phyloP scores from a whole-genome alignment of 2,329 filamentous ascomycete genomes.

The Davidsoniella virescens region DNA sequence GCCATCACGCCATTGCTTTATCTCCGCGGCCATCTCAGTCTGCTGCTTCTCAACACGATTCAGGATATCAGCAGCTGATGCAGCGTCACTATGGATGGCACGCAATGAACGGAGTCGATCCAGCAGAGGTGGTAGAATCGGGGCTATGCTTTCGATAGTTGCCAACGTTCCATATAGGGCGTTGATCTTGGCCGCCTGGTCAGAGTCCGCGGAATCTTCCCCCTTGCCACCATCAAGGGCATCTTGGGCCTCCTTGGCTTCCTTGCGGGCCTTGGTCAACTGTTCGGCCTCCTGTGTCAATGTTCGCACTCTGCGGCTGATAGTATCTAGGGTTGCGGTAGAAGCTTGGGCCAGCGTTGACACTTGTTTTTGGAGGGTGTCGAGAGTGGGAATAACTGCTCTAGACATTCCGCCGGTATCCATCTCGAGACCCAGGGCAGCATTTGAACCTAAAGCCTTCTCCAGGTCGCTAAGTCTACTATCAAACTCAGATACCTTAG shows the following conservation, averaged over 20 bases:
- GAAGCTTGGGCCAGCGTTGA: constrained; percentile 56
- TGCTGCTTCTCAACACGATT: constrained; percentile 65
- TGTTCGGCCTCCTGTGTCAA: constrained; percentile 57
- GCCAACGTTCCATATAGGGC: constrained; percentile 78
- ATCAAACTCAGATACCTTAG: constrained; percentile 78
- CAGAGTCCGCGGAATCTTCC: constrained; percentile 31
- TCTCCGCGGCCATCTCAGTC: constrained; percentile 64
- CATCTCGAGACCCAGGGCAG: constrained; percentile 47
- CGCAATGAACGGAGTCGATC: constrained; percentile 73
- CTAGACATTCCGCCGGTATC: constrained; percentile 39
- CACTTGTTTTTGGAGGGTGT: constrained; percentile 67
- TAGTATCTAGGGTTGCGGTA: constrained; percentile 55
- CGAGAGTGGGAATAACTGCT: constrained; percentile 69
- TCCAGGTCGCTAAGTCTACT: constrained; percentile 64
- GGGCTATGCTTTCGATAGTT: constrained; percentile 73
- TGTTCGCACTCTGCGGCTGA: constrained; percentile 53
- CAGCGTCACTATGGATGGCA: constrained; percentile 74
- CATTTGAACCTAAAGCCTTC: constrained; percentile 61
- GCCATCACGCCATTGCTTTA: constrained; percentile 72
- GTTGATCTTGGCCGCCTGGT: constrained; percentile 76
- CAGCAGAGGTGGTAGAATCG: constrained; percentile 68
- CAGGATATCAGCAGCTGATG: constrained; percentile 61
- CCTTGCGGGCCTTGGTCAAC: constrained; percentile 47
- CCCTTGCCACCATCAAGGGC: constrained; percentile 24
- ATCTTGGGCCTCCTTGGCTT: constrained; percentile 45